phyloP scores from a whole-genome alignment of 148 eudicot species.

The Vaccinium vitisidaea region DNA sequence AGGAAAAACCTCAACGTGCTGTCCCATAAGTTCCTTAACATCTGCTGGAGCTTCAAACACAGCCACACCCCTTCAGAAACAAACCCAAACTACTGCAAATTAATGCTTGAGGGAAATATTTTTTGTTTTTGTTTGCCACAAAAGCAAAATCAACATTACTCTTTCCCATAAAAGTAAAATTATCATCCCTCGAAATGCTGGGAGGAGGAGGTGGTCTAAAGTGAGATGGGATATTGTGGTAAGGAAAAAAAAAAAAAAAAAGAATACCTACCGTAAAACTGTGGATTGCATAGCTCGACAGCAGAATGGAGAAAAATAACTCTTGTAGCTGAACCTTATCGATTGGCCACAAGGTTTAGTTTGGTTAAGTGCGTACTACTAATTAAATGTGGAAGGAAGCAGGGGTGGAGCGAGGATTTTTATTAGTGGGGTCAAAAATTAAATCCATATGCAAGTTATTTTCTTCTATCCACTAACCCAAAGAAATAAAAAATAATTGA shows the following conservation, averaged over 20 bases:
- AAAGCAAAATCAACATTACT: not conserved
- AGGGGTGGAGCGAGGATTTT: too few relatives aligned
- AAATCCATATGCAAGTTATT: too few relatives aligned
- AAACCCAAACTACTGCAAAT: not conserved
- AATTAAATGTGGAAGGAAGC: too few relatives aligned
- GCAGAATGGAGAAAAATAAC: not conserved
- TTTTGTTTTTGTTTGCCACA: not conserved
- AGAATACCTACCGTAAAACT: not conserved
- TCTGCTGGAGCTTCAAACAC: slow-evolving; percentile 4
- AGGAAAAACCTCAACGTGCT: not conserved
- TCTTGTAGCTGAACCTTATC: not conserved
- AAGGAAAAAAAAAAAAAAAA: not conserved
- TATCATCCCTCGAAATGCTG: not conserved
- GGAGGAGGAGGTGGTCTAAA: not conserved
- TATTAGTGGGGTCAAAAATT: too few relatives aligned
- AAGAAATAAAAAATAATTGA: too few relatives aligned
- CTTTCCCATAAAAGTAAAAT: not conserved
- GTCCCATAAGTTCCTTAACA: not conserved
- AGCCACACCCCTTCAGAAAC: not conserved
- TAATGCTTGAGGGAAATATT: not conserved
- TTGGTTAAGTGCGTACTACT: too few relatives aligned
- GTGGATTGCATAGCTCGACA: not conserved
- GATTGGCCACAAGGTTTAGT: not conserved
- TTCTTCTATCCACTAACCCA: too few relatives aligned
- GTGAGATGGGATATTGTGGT: not conserved